Conservation (phyloP, 1,284 basidiomycete genomes). For the Ceratobasidium sp. region DNA sequence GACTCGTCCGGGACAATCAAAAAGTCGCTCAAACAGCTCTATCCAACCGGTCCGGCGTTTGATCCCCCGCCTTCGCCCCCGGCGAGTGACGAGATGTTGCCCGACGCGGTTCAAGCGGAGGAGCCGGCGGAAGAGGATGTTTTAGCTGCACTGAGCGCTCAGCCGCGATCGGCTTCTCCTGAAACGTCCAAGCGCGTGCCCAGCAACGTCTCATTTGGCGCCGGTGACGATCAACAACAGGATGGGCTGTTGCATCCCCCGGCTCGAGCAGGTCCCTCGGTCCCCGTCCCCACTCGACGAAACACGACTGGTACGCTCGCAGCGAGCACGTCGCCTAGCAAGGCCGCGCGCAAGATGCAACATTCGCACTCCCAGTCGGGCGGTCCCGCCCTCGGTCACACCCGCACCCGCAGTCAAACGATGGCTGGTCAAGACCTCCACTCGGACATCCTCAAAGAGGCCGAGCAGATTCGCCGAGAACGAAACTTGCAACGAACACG, state of each 20-base stretch:
- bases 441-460: conserved; percentile 80
- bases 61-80: conserved; percentile 29
- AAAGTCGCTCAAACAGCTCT: conserved; percentile 27
- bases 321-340: neutral
- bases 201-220: conserved; percentile 27
- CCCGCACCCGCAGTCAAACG: conserved; percentile 30
- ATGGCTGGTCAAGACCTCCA: conserved; percentile 47
- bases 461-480: conserved; percentile 82
- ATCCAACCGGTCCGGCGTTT: conserved; percentile 23
- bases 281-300: conserved; percentile 10
- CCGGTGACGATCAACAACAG: neutral
- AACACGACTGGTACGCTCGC: conserved; percentile 27
- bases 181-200: neutral
- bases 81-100: conserved; percentile 22
- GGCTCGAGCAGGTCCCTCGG: neutral
- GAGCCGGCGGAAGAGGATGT: conserved; percentile 16
- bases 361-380: conserved; percentile 37
- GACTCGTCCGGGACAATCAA: conserved; percentile 23
- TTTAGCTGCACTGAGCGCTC: neutral
- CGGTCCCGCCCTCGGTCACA: conserved; percentile 15
- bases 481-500: conserved; percentile 69
- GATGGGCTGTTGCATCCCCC: conserved; percentile 22
- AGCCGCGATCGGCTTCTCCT: conserved; percentile 7
- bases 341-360: conserved; percentile 24
- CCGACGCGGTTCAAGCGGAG: neutral